phyloP scores from a whole-genome alignment of 371 early-diverging fungal genomes.

The Rhizopus sp. region DNA sequence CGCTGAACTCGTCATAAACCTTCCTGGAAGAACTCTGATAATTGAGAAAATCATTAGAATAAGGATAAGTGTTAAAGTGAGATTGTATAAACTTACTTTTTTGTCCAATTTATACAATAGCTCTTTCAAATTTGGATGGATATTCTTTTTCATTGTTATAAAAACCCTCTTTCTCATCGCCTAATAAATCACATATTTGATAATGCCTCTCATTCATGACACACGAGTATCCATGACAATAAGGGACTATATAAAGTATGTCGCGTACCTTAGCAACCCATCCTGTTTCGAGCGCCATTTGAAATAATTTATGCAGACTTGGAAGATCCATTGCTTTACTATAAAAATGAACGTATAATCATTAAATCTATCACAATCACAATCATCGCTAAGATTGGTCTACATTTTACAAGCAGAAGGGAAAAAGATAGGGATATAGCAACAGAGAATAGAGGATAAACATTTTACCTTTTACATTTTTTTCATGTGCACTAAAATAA shows the following conservation, averaged over 20 bases:
- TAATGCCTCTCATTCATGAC: background rate
- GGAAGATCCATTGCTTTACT: too few species aligned
- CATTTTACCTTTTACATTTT: too few species aligned
- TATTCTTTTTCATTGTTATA: too few species aligned
- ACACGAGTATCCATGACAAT: background rate
- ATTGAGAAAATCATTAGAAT: conserved; percentile 13
- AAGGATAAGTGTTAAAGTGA: conserved; percentile 5
- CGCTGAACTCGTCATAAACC: conserved; percentile 6
- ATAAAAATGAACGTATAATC: too few species aligned
- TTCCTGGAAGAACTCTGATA: conserved; percentile 8
- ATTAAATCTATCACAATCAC: too few species aligned
- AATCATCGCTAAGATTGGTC: too few species aligned
- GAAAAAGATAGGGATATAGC: too few species aligned
- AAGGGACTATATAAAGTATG: background rate
- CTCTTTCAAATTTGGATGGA: conserved; percentile 3
- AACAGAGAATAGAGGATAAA: too few species aligned
- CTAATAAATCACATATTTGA: background rate
- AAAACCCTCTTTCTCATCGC: background rate
- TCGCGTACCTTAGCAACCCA: background rate
- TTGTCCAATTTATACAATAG: conserved; percentile 9
- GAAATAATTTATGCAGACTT: too few species aligned
- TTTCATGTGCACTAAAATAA: too few species aligned
- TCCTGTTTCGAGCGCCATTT: too few species aligned
- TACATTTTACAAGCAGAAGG: too few species aligned
- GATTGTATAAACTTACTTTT: conserved; percentile 6